A percentile compares a stretch with the other conserved stretches of the same genome.
phyloP scores from a whole-genome alignment of 2,329 filamentous ascomycete genomes.

The Ascochyta fabae region DNA sequence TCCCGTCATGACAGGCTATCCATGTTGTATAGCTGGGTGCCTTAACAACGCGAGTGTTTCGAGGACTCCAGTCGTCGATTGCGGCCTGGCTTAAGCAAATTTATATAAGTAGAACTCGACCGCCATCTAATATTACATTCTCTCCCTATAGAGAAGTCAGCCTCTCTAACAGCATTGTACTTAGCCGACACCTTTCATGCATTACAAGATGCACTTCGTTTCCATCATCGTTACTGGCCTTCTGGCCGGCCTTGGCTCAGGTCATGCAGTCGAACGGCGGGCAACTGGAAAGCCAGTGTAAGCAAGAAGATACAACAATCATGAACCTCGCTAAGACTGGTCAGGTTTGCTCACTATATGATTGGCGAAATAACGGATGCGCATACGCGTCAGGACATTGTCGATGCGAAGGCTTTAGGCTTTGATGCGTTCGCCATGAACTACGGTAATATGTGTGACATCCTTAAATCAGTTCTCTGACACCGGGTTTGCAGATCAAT shows the following conservation, averaged over 20 bases:
- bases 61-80: neutral
- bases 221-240: neutral
- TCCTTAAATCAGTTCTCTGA: neutral
- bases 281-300: slow-evolving; percentile 8
- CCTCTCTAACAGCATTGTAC: neutral
- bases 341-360: slow-evolving; percentile 36
- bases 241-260: neutral
- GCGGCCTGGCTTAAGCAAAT: neutral
- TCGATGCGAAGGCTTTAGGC: slow-evolving; percentile 38
- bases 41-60: slow-evolving; percentile 2
- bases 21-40: neutral
- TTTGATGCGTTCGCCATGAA: slow-evolving; percentile 48
- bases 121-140: no score
- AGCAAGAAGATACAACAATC: neutral
- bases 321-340: neutral
- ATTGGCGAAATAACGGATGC: slow-evolving; percentile 28
- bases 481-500: slow-evolving; percentile 3
- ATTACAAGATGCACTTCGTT: neutral
- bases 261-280: neutral
- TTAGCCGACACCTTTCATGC: neutral
- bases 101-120: neutral
- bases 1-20: neutral
- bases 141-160: no score
- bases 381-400: slow-evolving; percentile 34
- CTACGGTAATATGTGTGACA: slow-evolving; percentile 25